Conservation (phyloP, 2,329 filamentous ascomycete genomes). For the Teratosphaeria destructans region DNA sequence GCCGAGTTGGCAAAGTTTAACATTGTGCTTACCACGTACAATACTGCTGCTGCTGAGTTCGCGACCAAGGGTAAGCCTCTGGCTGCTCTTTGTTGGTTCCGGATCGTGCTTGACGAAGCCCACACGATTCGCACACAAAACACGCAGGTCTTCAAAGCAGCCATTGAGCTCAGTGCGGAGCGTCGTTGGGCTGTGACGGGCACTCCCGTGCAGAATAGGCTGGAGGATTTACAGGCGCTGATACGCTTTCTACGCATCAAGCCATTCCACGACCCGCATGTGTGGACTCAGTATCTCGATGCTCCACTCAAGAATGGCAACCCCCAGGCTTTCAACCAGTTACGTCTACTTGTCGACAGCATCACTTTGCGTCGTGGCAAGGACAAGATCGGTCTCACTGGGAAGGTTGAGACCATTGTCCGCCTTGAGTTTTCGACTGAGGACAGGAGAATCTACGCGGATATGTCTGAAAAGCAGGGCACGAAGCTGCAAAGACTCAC, state of each 20-base stretch:
- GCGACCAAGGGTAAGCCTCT: slow-evolving; percentile 49
- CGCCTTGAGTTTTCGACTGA: slow-evolving; percentile 64
- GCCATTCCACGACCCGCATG: slow-evolving; percentile 69
- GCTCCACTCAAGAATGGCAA: slow-evolving; percentile 80
- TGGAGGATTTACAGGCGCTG: slow-evolving; percentile 80
- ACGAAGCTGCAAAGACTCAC: slow-evolving; percentile 70
- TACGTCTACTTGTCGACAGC: slow-evolving; percentile 85
- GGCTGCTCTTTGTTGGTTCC: slow-evolving; percentile 78
- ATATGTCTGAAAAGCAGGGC: slow-evolving; percentile 72
- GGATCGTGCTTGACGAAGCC: slow-evolving; percentile 87
- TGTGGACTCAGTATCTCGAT: slow-evolving; percentile 71
- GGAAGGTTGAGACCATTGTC: slow-evolving; percentile 61
- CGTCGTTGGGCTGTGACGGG: slow-evolving; percentile 95
- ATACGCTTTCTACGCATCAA: slow-evolving; percentile 75
- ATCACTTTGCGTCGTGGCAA: slow-evolving; percentile 86
- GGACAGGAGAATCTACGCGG: slow-evolving; percentile 69
- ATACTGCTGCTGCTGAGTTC: slow-evolving; percentile 68
- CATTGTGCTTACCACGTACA: slow-evolving; percentile 85
- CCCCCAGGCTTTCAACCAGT: slow-evolving; percentile 68
- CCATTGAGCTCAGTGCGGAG: slow-evolving; percentile 66
- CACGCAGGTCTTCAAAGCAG: slow-evolving; percentile 74
- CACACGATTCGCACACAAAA: slow-evolving; percentile 84
- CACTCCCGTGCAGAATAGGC: slow-evolving; percentile 85
- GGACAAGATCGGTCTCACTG: slow-evolving; percentile 76
- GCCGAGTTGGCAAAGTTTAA: slow-evolving; percentile 63